A percentile compares a stretch with the other conserved stretches of the same genome.
Conservation (phyloP, 2,329 filamentous ascomycete species). For the Ophiostoma ulmi region DNA sequence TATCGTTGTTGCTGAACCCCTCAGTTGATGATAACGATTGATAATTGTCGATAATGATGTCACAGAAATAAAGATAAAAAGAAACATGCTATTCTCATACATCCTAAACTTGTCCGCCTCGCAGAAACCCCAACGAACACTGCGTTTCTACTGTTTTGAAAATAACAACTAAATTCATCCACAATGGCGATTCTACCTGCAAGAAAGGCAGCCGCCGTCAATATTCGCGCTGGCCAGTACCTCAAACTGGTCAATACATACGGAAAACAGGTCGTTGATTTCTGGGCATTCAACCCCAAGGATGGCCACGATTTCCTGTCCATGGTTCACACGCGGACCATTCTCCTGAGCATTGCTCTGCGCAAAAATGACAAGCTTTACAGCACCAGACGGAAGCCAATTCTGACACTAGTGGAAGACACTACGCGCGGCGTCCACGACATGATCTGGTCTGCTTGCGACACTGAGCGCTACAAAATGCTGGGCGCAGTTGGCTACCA, state of each 20-base stretch:
- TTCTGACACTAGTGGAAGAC: constrained; percentile 37
- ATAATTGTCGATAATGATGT: background rate
- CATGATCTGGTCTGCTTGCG: constrained; percentile 40
- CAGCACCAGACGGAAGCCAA: constrained; percentile 36
- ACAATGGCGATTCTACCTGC: background rate
- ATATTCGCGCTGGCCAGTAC: constrained; percentile 36
- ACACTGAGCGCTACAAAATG: constrained; percentile 37
- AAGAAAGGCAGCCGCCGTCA: constrained; percentile 37
- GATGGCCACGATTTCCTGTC: constrained; percentile 35
- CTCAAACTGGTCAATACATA: constrained; percentile 45
- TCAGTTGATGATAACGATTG: background rate
- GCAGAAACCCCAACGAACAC: background rate
- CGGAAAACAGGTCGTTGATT: constrained; percentile 47
- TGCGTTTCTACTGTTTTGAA: background rate
- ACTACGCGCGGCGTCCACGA: constrained; percentile 39
- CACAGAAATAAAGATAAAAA: background rate
- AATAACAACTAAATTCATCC: background rate
- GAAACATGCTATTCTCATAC: background rate
- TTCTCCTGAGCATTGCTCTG: constrained; percentile 32
- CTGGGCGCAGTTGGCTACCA: constrained; percentile 37
- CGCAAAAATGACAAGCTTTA: constrained; percentile 35
- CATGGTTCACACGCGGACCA: constrained; percentile 38
- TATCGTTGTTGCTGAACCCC: background rate
- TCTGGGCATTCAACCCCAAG: constrained; percentile 43
- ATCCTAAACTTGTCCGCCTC: background rate